A percentile compares a stretch with the other conserved stretches of the same genome.
Conservation (phyloP, 352 stramenopile species). For the Phytophthora megakarya region DNA sequence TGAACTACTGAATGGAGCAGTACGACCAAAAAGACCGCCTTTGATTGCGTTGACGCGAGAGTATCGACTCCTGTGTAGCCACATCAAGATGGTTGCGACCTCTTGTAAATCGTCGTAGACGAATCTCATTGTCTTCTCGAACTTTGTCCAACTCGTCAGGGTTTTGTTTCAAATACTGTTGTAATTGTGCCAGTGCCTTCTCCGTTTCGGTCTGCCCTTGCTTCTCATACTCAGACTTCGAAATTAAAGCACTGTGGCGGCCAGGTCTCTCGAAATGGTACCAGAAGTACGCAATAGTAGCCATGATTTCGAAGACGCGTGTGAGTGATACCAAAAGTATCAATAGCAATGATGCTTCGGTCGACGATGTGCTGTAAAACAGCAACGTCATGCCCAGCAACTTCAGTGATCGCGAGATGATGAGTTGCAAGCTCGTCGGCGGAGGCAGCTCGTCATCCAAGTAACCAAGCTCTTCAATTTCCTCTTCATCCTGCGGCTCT, state of each 20-base stretch:
- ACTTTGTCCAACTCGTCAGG: slow-evolving; percentile 79
- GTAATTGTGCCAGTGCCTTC: slow-evolving; percentile 71
- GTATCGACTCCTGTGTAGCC: slow-evolving; percentile 52
- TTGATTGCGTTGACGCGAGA: slow-evolving; percentile 36
- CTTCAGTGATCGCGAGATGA: slow-evolving; percentile 62
- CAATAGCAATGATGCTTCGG: slow-evolving; percentile 69
- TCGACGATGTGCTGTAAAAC: slow-evolving; percentile 86
- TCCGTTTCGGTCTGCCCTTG: slow-evolving; percentile 75
- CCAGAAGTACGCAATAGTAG: slow-evolving; percentile 77
- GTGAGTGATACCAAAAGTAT: slow-evolving; percentile 74
- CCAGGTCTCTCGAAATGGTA: slow-evolving; percentile 80
- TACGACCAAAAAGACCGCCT: slow-evolving; percentile 46
- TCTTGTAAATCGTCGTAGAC: slow-evolving; percentile 78
- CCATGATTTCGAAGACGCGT: slow-evolving; percentile 75
- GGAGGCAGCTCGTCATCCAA: slow-evolving; percentile 65
- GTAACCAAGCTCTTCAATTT: slow-evolving; percentile 71
- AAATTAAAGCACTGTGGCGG: slow-evolving; percentile 72
- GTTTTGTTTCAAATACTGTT: slow-evolving; percentile 68
- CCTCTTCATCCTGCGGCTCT: slow-evolving; percentile 58
- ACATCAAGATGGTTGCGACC: slow-evolving; percentile 79
- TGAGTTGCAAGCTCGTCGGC: slow-evolving; percentile 68
- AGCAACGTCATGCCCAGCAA: slow-evolving; percentile 66
- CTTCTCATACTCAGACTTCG: slow-evolving; percentile 71
- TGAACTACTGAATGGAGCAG: slow-evolving; percentile 56
- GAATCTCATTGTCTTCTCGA: slow-evolving; percentile 81